Evolutionary conservation across 768 basidiomycete species (phyloP).

Genomic region (Leccinum boreale): DNA sequence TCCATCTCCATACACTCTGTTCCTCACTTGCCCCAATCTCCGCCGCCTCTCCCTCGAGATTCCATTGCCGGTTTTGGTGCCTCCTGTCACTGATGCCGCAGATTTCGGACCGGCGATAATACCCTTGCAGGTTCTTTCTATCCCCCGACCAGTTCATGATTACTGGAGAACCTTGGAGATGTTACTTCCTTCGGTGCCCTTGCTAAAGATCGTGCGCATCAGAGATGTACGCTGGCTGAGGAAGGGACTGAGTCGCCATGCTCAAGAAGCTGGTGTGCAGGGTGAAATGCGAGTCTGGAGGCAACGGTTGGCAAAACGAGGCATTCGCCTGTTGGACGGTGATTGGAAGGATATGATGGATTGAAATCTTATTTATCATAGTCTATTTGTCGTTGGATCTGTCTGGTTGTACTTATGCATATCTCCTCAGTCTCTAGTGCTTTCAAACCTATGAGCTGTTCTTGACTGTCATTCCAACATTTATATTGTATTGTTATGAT

Average conservation of each 20-base stretch:
- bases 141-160: slow-evolving; percentile 66
- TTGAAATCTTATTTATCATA: slow-evolving; percentile 3
- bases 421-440: too few species aligned
- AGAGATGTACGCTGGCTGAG: slow-evolving; percentile 74
- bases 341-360: slow-evolving; percentile 59
- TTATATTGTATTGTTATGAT: too few species aligned
- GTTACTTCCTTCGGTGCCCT: slow-evolving; percentile 55
- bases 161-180: slow-evolving; percentile 56
- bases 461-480: too few species aligned
- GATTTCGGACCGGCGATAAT: slow-evolving; percentile 29
- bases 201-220: slow-evolving; percentile 53
- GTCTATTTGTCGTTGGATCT: slow-evolving; percentile 8
- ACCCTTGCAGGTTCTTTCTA: slow-evolving; percentile 61
- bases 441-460: too few species aligned
- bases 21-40: slow-evolving; percentile 51
- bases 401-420: neutral
- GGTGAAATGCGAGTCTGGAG: slow-evolving; percentile 79
- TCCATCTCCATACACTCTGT: slow-evolving; percentile 48
- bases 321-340: slow-evolving; percentile 64
- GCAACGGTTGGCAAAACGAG: slow-evolving; percentile 52
- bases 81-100: slow-evolving; percentile 19
- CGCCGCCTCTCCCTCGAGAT: slow-evolving; percentile 70
- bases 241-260: slow-evolving; percentile 59
- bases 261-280: slow-evolving; percentile 73
- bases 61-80: slow-evolving; percentile 54